phyloP scores from a whole-genome alignment of 2,329 filamentous ascomycete species.

The Monosporascus cannonballus region DNA sequence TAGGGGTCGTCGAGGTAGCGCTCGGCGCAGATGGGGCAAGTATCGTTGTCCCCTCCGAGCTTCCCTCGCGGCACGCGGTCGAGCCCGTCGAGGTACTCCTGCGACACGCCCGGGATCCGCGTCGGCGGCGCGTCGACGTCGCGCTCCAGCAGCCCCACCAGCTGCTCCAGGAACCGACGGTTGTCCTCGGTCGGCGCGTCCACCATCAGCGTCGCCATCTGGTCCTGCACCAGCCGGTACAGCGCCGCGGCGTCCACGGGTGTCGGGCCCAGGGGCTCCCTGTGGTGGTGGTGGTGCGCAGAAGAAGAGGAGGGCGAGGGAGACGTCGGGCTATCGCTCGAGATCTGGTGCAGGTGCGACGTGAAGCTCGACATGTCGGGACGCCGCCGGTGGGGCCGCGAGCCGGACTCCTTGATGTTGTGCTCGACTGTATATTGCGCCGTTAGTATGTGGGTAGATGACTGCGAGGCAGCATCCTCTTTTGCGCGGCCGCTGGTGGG shows the following conservation, averaged over 20 bases:
- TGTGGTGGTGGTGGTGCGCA: constrained; percentile 28
- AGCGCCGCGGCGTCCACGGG: constrained; percentile 52
- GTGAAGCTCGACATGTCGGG: constrained; percentile 61
- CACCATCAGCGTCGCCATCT: constrained; percentile 44
- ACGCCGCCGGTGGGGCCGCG: constrained; percentile 38
- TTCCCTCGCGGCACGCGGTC: constrained; percentile 50
- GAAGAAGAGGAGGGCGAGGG: constrained; percentile 15
- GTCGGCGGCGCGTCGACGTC: constrained; percentile 48
- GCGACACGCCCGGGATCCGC: constrained; percentile 47
- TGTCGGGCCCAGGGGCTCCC: constrained; percentile 53
- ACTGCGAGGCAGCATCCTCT: neutral
- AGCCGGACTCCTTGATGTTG: constrained; percentile 45
- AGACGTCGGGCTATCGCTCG: constrained; percentile 23
- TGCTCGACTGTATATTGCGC: constrained; percentile 50
- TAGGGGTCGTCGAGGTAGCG: constrained; percentile 55
- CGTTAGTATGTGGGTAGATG: neutral
- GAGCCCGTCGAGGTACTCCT: constrained; percentile 53
- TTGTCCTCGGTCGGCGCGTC: constrained; percentile 44
- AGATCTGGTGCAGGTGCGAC: constrained; percentile 50
- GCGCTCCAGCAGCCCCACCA: constrained; percentile 41
- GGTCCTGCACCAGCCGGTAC: constrained; percentile 54
- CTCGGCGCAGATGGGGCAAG: constrained; percentile 59
- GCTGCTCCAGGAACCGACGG: constrained; percentile 41
- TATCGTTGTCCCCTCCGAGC: constrained; percentile 40
- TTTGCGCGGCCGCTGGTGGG: neutral